phyloP scores from a whole-genome alignment of 371 early-diverging fungal genomes.

The Mucor saturninus region DNA sequence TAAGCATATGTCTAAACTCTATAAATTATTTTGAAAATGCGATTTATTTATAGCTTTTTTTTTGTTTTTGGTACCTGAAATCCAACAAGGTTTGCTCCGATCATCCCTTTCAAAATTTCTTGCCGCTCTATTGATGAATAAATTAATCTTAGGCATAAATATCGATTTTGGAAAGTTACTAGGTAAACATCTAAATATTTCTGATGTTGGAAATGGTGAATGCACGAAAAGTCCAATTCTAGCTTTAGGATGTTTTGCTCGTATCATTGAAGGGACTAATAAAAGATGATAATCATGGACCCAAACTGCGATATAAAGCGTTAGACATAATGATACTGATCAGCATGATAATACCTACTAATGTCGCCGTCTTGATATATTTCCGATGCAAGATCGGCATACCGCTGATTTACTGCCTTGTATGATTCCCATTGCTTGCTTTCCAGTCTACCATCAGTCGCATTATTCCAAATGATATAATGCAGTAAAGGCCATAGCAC shows the following conservation, averaged over 20 bases:
- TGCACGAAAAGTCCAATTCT: slow-evolving; percentile 97
- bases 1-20: slow-evolving; percentile 85
- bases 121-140: slow-evolving; percentile 76
- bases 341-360: slow-evolving; percentile 20
- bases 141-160: slow-evolving; percentile 52
- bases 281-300: slow-evolving; percentile 98
- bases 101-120: slow-evolving; percentile 90
- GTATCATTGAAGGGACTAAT: slow-evolving; percentile 88
- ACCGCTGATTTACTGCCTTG: slow-evolving; percentile 80
- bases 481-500: slow-evolving; percentile 98
- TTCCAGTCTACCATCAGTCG: slow-evolving; percentile 69
- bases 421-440: slow-evolving; percentile 83
- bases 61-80: slow-evolving; percentile 71
- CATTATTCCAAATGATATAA: slow-evolving; percentile 87
- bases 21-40: not conserved
- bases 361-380: slow-evolving; percentile 82
- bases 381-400: slow-evolving; percentile 76
- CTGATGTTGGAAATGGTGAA: slow-evolving; percentile 95
- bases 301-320: slow-evolving; percentile 66
- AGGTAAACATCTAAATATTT: slow-evolving; percentile 92
- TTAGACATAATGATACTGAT: not conserved
- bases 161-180: slow-evolving; percentile 74
- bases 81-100: slow-evolving; percentile 91
- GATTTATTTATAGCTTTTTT: not conserved
- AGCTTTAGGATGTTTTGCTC: slow-evolving; percentile 78